These are phyloP conservation scores for Pulveroboletus sp. DNA, from an alignment of 768 basidiomycete genomes.

Conservation along the genomic window DNA sequence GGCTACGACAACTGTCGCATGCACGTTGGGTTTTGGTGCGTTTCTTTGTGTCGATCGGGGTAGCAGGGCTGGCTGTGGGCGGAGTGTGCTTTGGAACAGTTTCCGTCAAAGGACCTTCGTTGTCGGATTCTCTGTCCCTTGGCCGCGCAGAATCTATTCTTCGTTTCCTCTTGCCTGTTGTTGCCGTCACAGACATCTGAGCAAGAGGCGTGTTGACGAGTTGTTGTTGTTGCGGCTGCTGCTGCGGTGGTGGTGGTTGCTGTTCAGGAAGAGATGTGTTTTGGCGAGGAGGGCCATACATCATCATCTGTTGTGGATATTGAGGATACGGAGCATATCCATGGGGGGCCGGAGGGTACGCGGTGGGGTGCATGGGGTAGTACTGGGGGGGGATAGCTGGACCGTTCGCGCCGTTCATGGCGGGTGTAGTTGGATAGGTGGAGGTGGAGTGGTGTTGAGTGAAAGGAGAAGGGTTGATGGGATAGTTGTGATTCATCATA, in stretches of 20 bases:
- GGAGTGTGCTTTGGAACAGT: slow-evolving; percentile 33
- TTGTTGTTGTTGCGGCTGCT: slow-evolving; percentile 19
- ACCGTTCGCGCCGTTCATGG: slow-evolving; percentile 38
- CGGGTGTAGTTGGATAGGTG: slow-evolving; percentile 28
- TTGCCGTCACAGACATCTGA: slow-evolving; percentile 30
- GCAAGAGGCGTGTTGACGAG: slow-evolving; percentile 34
- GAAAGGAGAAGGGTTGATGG: slow-evolving; percentile 55
- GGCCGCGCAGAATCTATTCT: slow-evolving; percentile 39
- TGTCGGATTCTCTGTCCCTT: slow-evolving; percentile 59
- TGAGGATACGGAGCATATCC: slow-evolving; percentile 57
- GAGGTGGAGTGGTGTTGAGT: slow-evolving; percentile 41
- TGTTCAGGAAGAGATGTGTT: slow-evolving; percentile 37
- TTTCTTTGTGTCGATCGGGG: slow-evolving; percentile 68
- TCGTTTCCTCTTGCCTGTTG: slow-evolving; percentile 62
- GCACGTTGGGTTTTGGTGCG: slow-evolving; percentile 91
- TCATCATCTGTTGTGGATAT: slow-evolving; percentile 59
- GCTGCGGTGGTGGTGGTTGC: slow-evolving; percentile 25
- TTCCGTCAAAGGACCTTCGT: slow-evolving; percentile 55
- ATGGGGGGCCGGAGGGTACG: slow-evolving; percentile 44
- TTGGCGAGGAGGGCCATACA: slow-evolving; percentile 51
- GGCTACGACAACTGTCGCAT: slow-evolving; percentile 86
- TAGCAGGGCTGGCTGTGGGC: slow-evolving; percentile 24
- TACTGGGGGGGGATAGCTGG: slow-evolving; percentile 45
- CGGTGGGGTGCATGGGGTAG: slow-evolving; percentile 55
- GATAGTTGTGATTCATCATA: slow-evolving; percentile 72